Percentiles rank a stretch among this genome's conserved stretches.
Conservation (phyloP, 2,329 filamentous ascomycete genomes). For the Botrytis paeoniae region DNA sequence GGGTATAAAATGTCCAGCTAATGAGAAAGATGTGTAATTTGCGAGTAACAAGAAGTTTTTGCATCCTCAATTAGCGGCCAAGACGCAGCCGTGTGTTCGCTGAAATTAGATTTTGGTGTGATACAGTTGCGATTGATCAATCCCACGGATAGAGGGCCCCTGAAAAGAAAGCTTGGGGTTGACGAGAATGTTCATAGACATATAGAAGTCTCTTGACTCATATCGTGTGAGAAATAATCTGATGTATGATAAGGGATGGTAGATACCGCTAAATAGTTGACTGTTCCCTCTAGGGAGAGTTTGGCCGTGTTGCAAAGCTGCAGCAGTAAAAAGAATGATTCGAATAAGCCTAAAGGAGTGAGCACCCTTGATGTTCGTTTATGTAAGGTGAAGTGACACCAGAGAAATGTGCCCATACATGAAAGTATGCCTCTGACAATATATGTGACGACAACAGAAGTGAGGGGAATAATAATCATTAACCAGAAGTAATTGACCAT, state of each 20-base stretch:
- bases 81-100: background rate
- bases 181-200: no score
- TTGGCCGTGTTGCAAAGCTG: background rate
- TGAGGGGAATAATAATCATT: background rate
- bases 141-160: background rate
- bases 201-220: background rate
- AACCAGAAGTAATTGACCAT: background rate
- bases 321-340: background rate
- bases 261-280: background rate
- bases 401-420: background rate
- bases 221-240: no score
- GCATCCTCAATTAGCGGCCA: background rate
- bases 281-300: no score
- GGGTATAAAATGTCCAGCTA: background rate
- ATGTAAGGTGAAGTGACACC: background rate
- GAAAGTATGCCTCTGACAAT: background rate
- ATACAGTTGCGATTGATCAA: background rate
- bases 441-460: background rate
- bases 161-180: no score
- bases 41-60: background rate
- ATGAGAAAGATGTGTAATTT: background rate
- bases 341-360: background rate
- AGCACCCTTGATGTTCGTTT: background rate
- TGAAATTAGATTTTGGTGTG: background rate
- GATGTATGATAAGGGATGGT: background rate